phyloP scores from a whole-genome alignment of 83 land plant species.

The Thuja plicata region DNA sequence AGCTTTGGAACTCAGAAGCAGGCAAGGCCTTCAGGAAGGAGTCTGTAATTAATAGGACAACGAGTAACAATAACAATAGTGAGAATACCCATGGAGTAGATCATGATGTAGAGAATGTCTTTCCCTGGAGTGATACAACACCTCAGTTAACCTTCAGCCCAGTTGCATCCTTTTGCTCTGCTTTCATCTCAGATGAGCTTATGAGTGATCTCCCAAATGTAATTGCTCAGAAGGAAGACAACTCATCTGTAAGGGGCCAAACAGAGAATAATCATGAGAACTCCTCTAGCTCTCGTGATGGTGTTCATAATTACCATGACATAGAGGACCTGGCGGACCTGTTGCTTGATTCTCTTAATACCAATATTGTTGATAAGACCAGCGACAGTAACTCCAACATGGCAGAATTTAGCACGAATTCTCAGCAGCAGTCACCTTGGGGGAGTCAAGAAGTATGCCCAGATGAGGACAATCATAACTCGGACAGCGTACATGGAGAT shows the following conservation, averaged over 20 bases:
- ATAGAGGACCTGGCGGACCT: no score
- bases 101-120: background rate
- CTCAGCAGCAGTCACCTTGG: background rate
- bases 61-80: no score
- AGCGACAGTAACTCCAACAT: background rate
- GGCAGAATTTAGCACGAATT: background rate
- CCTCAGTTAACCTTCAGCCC: background rate
- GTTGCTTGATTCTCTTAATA: background rate
- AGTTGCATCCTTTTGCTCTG: background rate
- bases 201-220: background rate
- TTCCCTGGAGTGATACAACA: background rate
- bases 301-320: no score
- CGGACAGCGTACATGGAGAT: no score
- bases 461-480: no score
- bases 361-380: background rate
- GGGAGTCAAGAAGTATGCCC: background rate
- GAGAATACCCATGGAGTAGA: background rate
- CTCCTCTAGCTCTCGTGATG: no score
- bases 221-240: no score
- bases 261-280: no score
- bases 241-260: background rate
- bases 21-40: conserved; percentile 13
- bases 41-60: background rate
- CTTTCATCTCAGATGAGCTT: background rate
- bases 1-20: conserved; percentile 13